Evolutionary conservation across 2,329 filamentous ascomycete genomes (phyloP), one percentile per base, ranked within the genome.

Genomic region (Cordyceps tenuipes): DNA sequence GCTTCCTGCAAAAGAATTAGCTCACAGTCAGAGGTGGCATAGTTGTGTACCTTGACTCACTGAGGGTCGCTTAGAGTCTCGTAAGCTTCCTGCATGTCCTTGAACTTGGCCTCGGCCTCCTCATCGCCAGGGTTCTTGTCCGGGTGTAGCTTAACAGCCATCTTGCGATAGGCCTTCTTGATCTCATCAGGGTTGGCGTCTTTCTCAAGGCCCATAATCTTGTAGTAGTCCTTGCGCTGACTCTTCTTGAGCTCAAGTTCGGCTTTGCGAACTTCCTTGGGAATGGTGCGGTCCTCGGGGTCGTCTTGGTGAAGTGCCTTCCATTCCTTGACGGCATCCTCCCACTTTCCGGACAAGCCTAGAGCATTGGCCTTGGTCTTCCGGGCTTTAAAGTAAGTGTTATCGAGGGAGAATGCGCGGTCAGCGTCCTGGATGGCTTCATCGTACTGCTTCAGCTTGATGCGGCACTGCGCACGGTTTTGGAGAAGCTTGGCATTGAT

Each of bases 161-260:
- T 82, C 75, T 94, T 96, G 65, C 93, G 86, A 79, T 99, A 99
- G 1, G 93, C 94, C 78, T 92, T 93, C 82, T 97, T 99, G 79
- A 99, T 94, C 59, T 94, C 85, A 61, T 80, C 80, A 23, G 96
- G 91, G 46, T 83, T 83, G 43, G 91, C 91, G 63, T 92, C 88
- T 80, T 97, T 97, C 61, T 88, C 79, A 9, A 99, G 78, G 6
- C 87, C 89, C 57, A 99, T 84, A 66, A 97, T 96, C 83, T 97
- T 97, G 80, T 99, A 99, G 77, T 96, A 97, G 71, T 99, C 94
- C 76, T 99, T 99, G 63, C 94, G 83, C 76, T 93, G 89, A 73
- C 89, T 89, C 86, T 97, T 97, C 86, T 99, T 99, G 64, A 97
- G 79, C 76, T 99, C 94, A 29, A 97, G 79, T 77, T 99, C 93